Percentiles rank a stretch among this genome's conserved stretches.
Conservation (phyloP, 495 filamentous ascomycete genomes). For the Daldinia grandis region DNA sequence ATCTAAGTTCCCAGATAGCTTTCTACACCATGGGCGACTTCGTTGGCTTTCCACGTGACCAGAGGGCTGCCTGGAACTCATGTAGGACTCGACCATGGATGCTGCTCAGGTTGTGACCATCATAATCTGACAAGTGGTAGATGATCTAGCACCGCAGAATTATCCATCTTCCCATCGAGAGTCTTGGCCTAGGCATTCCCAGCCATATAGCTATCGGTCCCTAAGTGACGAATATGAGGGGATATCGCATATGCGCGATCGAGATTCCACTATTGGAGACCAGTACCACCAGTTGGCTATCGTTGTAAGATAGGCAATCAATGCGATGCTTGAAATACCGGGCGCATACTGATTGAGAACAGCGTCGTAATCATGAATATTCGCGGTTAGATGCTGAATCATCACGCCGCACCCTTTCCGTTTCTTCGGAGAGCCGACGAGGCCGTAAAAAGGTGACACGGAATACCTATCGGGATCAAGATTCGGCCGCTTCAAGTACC, state of each 20-base stretch:
- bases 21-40: conserved; percentile 8
- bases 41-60: conserved; percentile 10
- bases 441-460: background rate
- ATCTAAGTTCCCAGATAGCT: background rate
- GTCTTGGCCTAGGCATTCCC: conserved; percentile 17
- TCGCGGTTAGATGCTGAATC: background rate
- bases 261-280: background rate
- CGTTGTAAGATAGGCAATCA: background rate
- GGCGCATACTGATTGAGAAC: background rate
- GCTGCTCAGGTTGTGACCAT: background rate
- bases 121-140: conserved; percentile 25
- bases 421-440: background rate
- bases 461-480: conserved; percentile 3
- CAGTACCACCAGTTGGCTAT: background rate
- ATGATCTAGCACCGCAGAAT: conserved; percentile 2
- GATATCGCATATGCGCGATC: background rate
- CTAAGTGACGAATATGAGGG: background rate
- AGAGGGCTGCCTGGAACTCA: conserved; percentile 8
- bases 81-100: conserved; percentile 15
- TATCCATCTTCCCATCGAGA: background rate
- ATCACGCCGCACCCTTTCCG: background rate
- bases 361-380: conserved; percentile 4
- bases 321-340: background rate
- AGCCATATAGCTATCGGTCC: conserved; percentile 7
- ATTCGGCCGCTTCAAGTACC: background rate